Evolutionary conservation across 345 rosid species (phyloP).

Genomic region (Lumnitzera littorea): DNA sequence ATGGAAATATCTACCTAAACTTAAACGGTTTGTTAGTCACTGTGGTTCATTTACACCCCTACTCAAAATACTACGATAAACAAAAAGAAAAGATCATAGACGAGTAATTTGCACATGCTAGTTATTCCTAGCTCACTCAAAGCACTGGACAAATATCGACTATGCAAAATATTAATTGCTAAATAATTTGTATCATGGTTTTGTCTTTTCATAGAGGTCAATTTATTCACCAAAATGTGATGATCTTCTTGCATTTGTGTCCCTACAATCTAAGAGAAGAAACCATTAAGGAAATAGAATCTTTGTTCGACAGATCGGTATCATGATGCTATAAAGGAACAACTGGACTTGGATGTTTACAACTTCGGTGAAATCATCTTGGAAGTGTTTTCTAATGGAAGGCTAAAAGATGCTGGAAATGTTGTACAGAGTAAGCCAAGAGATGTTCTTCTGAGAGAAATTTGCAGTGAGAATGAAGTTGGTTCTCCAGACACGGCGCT

Average conservation of each 20-base stretch:
- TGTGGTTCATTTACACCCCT: no score
- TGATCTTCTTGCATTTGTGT: no score
- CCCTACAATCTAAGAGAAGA: not conserved
- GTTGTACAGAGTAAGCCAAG: constrained; percentile 44
- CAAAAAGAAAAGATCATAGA: no score
- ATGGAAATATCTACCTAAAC: no score
- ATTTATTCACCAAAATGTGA: no score
- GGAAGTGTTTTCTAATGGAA: constrained; percentile 67
- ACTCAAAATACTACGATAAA: no score
- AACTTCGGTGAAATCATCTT: constrained; percentile 68
- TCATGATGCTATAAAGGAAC: constrained; percentile 30
- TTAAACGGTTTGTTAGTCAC: no score
- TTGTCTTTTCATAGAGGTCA: no score
- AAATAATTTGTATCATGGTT: no score
- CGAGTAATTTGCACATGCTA: no score
- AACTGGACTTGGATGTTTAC: constrained; percentile 48
- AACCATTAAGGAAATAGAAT: not conserved
- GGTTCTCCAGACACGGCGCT: constrained; percentile 19
- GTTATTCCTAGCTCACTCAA: not conserved
- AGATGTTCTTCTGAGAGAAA: constrained; percentile 52
- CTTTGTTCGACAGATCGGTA: constrained; percentile 29
- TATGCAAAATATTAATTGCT: not conserved
- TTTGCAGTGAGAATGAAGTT: constrained; percentile 41
- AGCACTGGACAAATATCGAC: not conserved
- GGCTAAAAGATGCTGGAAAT: constrained; percentile 32